These are phyloP conservation scores for Pseudopithomyces maydicus DNA, from an alignment of 2,329 filamentous ascomycete species.

Conservation along the genomic window DNA sequence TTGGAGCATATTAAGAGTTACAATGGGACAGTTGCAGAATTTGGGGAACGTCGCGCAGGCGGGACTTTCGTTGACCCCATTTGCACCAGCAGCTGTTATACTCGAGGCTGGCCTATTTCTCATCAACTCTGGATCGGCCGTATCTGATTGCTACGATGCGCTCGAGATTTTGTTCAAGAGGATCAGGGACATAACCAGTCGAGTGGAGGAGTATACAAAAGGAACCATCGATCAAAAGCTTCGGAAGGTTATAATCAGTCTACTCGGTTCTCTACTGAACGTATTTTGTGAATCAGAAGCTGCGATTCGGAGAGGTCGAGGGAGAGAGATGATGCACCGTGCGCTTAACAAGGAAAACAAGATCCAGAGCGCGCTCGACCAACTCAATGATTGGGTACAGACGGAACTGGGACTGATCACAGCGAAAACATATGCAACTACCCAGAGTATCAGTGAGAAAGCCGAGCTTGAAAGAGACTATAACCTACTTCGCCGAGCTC, in stretches of 20 bases:
- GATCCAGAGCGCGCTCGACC: background rate
- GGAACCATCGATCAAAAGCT: conserved; percentile 3
- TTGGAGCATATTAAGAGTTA: background rate
- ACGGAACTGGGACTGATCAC: background rate
- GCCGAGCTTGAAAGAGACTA: background rate
- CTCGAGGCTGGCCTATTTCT: background rate
- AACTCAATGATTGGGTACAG: background rate
- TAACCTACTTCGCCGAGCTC: background rate
- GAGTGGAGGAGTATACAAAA: background rate
- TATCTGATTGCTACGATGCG: conserved; percentile 1
- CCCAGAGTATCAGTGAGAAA: background rate
- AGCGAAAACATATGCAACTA: conserved; percentile 1
- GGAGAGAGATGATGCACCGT: conserved; percentile 3
- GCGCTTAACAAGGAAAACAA: conserved; percentile 1
- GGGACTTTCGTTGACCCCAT: background rate
- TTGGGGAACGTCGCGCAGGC: conserved; percentile 2
- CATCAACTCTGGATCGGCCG: conserved; percentile 1
- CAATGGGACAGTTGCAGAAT: conserved; percentile 1
- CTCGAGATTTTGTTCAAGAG: conserved; percentile 5
- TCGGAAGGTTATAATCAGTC: background rate
- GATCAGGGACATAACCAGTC: conserved; percentile 5
- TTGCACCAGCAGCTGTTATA: background rate
- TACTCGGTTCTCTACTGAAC: conserved; percentile 5
- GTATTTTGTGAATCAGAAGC: conserved; percentile 4
- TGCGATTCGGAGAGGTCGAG: background rate